Evolutionary conservation across 176 grass and related monocot genomes (phyloP), one percentile per base, ranked within the genome.

Genomic region (Oryza meyeriana): DNA sequence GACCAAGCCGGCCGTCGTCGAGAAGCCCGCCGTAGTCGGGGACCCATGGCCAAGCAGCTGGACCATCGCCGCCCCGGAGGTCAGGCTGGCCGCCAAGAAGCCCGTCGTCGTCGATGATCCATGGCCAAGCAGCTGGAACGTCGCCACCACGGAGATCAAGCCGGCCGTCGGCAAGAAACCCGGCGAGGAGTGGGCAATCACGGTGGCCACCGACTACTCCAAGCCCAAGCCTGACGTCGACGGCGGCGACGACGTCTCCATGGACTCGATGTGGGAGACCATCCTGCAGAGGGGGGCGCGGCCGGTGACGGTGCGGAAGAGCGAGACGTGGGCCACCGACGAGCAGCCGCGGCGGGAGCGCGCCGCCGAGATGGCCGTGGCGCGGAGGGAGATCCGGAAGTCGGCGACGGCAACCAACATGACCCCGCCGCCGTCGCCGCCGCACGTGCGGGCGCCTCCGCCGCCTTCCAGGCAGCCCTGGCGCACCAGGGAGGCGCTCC

Each of bases 401-500:
- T 86, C 87, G 5, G 83, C 72, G 2, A 86, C 88, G 40, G 73
- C 80, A 64, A 55, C 48, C 6, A 22, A 55, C 18, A 55, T 55
- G 50, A 55, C 50, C 18, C 50, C 50, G 20, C 80, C 69, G 8
- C 13, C 80, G 12, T 74, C 80, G 12, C 80, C 80, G 12, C 69
- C 55, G 13, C 80, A 82, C 9, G 57, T 29, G 2, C 58, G 35
- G 18, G 67, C 76, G 25, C 63, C 79, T 12, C 69, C 71, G 61
- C 44, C n/a, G 58, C 87, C 75, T 39, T 41, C 18, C 20, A 80
- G 40, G 50, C 44, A 67, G 81, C 86, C 91, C 12, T 89, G 94
- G 94, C 92, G 91, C 81, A 93, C 78, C 76, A 69, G 86, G 87
- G 91, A 97, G 14, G 89, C 75, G 64, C 69, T 89, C 55, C 69